Conservation (phyloP, 495 filamentous ascomycete species). For the Annulohypoxylon maeteangense region DNA sequence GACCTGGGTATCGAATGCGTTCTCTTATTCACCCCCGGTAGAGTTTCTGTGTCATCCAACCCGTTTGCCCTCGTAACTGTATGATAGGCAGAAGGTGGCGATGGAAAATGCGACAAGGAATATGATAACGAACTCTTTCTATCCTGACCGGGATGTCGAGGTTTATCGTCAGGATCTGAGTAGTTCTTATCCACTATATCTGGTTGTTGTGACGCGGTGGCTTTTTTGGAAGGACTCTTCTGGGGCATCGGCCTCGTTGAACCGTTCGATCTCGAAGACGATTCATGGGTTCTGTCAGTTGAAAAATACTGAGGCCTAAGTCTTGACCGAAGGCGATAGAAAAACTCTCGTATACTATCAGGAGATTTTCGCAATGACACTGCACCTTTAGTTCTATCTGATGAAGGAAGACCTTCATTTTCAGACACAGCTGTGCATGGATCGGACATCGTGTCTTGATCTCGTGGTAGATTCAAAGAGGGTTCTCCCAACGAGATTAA, state of each 20-base stretch:
- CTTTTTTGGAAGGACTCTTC: neutral
- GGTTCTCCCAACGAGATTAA: no score
- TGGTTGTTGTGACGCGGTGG: neutral
- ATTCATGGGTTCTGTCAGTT: neutral
- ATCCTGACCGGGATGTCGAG: neutral
- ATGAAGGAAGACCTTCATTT: neutral
- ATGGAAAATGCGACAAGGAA: neutral
- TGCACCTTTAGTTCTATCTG: neutral
- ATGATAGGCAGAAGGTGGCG: neutral
- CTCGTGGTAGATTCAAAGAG: neutral
- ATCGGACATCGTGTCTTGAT: neutral
- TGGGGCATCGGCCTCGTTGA: neutral
- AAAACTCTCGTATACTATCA: neutral
- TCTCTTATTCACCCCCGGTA: neutral
- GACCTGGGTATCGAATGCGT: neutral
- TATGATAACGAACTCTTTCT: neutral
- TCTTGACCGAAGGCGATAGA: conserved; percentile 4
- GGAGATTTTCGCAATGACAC: neutral
- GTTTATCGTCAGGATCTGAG: neutral
- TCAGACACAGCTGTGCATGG: neutral
- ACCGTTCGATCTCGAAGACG: neutral
- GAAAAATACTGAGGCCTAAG: neutral
- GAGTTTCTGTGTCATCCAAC: neutral
- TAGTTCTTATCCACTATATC: neutral
- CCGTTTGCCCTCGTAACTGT: neutral